phyloP scores from a whole-genome alignment of 2,329 filamentous ascomycete species.

The Ophiobolus disseminans region DNA sequence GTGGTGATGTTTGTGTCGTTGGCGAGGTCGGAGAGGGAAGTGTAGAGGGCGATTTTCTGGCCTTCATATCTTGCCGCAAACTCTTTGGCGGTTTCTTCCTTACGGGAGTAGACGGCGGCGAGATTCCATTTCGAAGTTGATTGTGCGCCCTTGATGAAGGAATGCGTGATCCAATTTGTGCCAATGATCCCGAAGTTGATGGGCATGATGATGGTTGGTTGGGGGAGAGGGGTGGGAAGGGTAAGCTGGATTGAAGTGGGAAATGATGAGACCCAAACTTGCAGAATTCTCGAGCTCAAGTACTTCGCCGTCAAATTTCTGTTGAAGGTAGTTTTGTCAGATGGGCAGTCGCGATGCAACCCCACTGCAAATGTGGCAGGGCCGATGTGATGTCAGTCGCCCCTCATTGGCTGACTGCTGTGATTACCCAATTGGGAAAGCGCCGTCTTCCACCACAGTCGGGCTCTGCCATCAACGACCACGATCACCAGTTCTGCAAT shows the following conservation, averaged over 20 bases:
- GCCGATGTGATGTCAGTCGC: constrained; percentile 19
- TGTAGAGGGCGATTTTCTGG: constrained; percentile 47
- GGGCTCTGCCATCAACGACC: background rate
- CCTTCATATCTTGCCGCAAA: constrained; percentile 53
- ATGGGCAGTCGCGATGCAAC: constrained; percentile 16
- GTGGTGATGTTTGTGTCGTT: constrained; percentile 49
- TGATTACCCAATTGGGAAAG: constrained; percentile 14
- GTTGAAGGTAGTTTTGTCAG: constrained; percentile 5
- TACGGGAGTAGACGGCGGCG: constrained; percentile 56
- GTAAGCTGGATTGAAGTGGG: background rate
- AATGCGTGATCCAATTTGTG: constrained; percentile 59
- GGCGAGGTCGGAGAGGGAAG: constrained; percentile 49
- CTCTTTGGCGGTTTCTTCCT: constrained; percentile 49
- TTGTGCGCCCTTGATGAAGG: constrained; percentile 54
- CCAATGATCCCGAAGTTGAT: constrained; percentile 57
- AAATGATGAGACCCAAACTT: background rate
- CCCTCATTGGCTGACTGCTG: constrained; percentile 21
- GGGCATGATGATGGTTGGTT: constrained; percentile 21
- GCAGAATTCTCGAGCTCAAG: background rate
- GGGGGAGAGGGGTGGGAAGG: background rate
- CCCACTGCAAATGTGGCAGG: constrained; percentile 16
- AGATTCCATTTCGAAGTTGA: constrained; percentile 55
- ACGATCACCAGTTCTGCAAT: background rate
- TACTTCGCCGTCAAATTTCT: constrained; percentile 1
- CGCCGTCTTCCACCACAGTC: background rate